phyloP scores from a whole-genome alignment of 1,284 basidiomycete species.

The Dichomitus squalens region DNA sequence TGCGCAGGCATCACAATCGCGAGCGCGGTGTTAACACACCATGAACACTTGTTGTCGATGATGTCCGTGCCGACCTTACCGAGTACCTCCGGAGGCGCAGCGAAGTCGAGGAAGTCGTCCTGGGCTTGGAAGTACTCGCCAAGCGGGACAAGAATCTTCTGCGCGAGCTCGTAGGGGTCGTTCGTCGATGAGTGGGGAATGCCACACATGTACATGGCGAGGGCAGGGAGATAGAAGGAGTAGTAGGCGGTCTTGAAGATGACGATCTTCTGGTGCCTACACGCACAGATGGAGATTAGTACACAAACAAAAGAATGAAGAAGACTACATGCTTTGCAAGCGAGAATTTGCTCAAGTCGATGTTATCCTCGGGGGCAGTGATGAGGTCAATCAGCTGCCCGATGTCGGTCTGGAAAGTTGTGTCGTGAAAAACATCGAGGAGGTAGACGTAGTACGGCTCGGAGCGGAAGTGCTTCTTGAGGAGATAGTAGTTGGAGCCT shows the following conservation, averaged over 20 bases:
- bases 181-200: constrained; percentile 53
- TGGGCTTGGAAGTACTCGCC: constrained; percentile 99
- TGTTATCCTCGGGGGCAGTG: constrained; percentile 89
- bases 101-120: constrained; percentile 97
- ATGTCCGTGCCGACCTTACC: constrained; percentile 99
- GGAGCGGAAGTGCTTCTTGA: constrained; percentile 87
- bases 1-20: constrained; percentile 56
- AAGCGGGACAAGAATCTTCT: constrained; percentile 87
- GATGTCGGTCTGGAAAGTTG: constrained; percentile 93
- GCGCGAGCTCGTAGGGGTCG: constrained; percentile 78
- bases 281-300: constrained; percentile 3
- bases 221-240: constrained; percentile 97
- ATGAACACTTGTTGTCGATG: constrained; percentile 98
- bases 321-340: constrained; percentile 62
- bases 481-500: constrained; percentile 87
- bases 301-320: background rate
- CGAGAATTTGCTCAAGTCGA: constrained; percentile 90
- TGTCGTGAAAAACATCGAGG: constrained; percentile 93
- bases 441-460: constrained; percentile 88
- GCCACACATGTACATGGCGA: constrained; percentile 84
- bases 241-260: constrained; percentile 99
- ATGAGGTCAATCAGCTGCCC: constrained; percentile 96
- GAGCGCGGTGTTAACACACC: constrained; percentile 94
- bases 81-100: constrained; percentile 88
- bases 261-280: constrained; percentile 90